phyloP scores from a whole-genome alignment of 2,329 filamentous ascomycete genomes.

The Cladosporium sp. region DNA sequence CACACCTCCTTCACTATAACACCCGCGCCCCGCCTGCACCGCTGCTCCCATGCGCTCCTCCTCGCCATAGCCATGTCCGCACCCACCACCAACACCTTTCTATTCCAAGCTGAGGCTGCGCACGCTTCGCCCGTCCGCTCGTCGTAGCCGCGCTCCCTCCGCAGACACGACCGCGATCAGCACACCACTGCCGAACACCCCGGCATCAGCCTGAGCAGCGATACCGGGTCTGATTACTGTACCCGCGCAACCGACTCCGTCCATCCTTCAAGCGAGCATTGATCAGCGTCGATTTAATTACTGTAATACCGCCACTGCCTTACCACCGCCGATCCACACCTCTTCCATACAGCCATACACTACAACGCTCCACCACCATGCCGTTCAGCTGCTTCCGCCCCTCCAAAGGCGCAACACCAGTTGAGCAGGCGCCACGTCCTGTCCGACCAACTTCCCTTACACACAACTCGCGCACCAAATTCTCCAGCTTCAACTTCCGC shows the following conservation, averaged over 20 bases:
- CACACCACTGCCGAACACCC: slow-evolving; percentile 4
- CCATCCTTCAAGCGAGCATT: slow-evolving; percentile 1
- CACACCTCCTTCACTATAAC: not conserved
- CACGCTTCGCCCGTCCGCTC: not conserved
- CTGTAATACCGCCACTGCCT: not conserved
- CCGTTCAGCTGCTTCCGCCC: slow-evolving; percentile 26
- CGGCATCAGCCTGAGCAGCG: slow-evolving; percentile 2
- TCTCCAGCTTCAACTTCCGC: slow-evolving; percentile 7
- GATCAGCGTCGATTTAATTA: not conserved
- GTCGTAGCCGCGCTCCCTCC: not conserved
- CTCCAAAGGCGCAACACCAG: slow-evolving; percentile 12
- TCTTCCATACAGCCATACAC: not conserved
- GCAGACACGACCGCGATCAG: slow-evolving; percentile 1
- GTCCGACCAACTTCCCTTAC: not conserved
- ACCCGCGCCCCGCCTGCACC: not conserved
- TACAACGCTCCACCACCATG: slow-evolving; percentile 17
- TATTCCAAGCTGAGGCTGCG: not conserved
- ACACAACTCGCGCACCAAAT: slow-evolving; percentile 1
- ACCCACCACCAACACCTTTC: not conserved
- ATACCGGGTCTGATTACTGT: not conserved
- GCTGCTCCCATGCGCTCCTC: not conserved
- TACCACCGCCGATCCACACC: not conserved
- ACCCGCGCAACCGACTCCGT: slow-evolving; percentile 1
- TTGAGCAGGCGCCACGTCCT: slow-evolving; percentile 14
- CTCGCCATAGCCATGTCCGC: not conserved